Evolutionary conservation across 2,329 filamentous ascomycete species (phyloP), one percentile per base, ranked within the genome.

Genomic region (Aspergillus sp.): DNA sequence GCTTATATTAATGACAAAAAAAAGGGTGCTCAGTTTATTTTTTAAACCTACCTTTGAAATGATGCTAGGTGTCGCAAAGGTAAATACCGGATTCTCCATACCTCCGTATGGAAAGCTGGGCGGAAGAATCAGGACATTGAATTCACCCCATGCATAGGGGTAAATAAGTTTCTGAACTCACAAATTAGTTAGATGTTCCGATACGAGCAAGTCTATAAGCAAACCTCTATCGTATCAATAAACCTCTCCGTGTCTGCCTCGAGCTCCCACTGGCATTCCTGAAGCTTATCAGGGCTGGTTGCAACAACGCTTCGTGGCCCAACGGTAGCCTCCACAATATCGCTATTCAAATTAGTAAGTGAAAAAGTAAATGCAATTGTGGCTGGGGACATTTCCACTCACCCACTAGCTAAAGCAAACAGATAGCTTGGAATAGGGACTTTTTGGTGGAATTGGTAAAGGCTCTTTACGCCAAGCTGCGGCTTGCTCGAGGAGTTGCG

Each of bases 351-450:
- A 19, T 47, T 61, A 31, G 60, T 45, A 49, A 19, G n/a, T 21
- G 40, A 17, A 46, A 19, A 6, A 4, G 15, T 17, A 31, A 19
- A 11, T 11, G 11, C 27, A 43, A n/a, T 23, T 8, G 24, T 15
- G 15, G 8, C 21, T 6, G 12, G n/a, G 5, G 14, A 24, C 12
- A 9, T 14, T 19, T 46, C 31, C 45, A 63, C 73, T 62, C 66
- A 77, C 69, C 78, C 85, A 64, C 82, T 85, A 1, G 95, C 93
- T 47, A 99, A 76, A n/a, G 93, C 95, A 71, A 97, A 97, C 39
- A 99, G 84, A 70, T 99, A 98, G 37, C 90, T 89, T 5, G 95
- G 93, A 66, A 98, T 98, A 1, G 95, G 93, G 15, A 97, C 90
- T 61, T 89, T 86, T 73, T 98, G 95, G 76, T 91, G 85, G 75